phyloP scores from a whole-genome alignment of 2,329 filamentous ascomycete genomes.

The Sphaerulina populicola region DNA sequence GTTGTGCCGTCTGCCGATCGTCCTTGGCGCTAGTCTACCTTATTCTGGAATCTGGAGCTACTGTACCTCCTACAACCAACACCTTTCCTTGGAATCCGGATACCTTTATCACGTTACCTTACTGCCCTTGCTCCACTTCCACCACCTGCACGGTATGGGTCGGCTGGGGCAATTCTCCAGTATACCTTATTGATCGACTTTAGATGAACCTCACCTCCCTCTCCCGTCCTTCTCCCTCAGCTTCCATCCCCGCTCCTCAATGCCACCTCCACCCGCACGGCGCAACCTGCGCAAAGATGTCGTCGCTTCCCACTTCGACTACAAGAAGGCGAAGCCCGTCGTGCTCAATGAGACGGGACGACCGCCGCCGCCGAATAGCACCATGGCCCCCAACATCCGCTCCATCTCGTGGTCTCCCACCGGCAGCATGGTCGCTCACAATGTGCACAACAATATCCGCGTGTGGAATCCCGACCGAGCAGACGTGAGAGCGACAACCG shows the following conservation, averaged over 20 bases:
- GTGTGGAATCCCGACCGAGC: slow-evolving; percentile 76
- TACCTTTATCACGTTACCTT: too few relatives aligned
- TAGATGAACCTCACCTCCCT: too few relatives aligned
- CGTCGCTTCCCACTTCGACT: slow-evolving; percentile 56
- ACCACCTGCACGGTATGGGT: too few relatives aligned
- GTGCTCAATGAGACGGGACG: slow-evolving; percentile 47
- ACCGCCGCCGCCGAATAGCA: slow-evolving; percentile 24
- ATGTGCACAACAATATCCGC: slow-evolving; percentile 60
- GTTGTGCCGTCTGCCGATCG: too few relatives aligned
- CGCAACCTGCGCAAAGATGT: slow-evolving; percentile 59
- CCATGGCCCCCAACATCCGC: slow-evolving; percentile 28
- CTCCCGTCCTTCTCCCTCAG: too few relatives aligned
- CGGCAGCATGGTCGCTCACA: slow-evolving; percentile 75
- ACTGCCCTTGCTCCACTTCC: too few relatives aligned
- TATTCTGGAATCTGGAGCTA: too few relatives aligned
- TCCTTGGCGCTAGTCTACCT: too few relatives aligned
- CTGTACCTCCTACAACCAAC: too few relatives aligned
- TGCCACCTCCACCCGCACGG: slow-evolving; percentile 40
- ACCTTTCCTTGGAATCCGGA: too few relatives aligned
- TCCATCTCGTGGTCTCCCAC: slow-evolving; percentile 75
- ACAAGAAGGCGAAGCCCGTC: slow-evolving; percentile 57
- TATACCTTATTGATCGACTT: background rate
- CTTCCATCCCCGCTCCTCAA: slow-evolving; percentile 8
- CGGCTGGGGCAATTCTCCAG: too few relatives aligned
- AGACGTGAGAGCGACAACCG: slow-evolving; percentile 64